Evolutionary conservation across 164 flowering plant genomes (phyloP).

Genomic region (Macadamia tetraphylla): DNA sequence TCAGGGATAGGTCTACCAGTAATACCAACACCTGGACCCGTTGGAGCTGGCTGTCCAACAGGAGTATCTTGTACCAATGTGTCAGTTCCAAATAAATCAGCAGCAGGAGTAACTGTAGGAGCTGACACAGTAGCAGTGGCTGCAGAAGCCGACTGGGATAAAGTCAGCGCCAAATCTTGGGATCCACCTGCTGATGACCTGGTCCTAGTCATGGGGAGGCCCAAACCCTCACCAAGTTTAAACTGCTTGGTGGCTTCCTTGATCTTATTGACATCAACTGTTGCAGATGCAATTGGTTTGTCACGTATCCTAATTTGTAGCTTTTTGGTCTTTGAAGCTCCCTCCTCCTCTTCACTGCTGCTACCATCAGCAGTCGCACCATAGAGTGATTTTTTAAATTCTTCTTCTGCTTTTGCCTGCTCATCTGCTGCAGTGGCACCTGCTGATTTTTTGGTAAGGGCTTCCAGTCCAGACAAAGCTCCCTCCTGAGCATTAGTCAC

Average conservation of each 20-base stretch:
- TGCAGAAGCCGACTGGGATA: conserved; percentile 39
- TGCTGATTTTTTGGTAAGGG: conserved; percentile 35
- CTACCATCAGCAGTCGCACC: conserved; percentile 72
- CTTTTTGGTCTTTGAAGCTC: conserved; percentile 60
- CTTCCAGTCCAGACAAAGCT: conserved; percentile 58
- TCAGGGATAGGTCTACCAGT: conserved; percentile 87
- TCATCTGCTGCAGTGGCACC: conserved; percentile 62
- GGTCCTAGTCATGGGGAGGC: conserved; percentile 61
- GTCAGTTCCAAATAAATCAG: conserved; percentile 54
- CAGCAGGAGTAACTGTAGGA: conserved; percentile 41
- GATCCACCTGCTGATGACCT: conserved; percentile 57
- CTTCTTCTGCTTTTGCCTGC: conserved; percentile 94
- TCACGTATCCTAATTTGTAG: conserved; percentile 81
- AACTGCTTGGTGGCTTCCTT: conserved; percentile 93
- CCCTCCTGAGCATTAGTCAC: conserved; percentile 26
- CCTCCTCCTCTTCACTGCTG: conserved; percentile 93
- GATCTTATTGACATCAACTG: conserved; percentile 90
- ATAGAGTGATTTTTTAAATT: conserved; percentile 84
- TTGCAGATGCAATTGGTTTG: conserved; percentile 65
- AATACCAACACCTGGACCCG: conserved; percentile 44
- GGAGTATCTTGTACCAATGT: conserved; percentile 42
- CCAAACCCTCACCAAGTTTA: conserved; percentile 77
- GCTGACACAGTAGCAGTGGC: conserved; percentile 24
- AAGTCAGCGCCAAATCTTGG: conserved; percentile 55
- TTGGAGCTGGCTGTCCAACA: conserved; percentile 32